Evolutionary conservation across 1,284 basidiomycete genomes (phyloP).

Genomic region (Exobasidium cylindrosporum): DNA sequence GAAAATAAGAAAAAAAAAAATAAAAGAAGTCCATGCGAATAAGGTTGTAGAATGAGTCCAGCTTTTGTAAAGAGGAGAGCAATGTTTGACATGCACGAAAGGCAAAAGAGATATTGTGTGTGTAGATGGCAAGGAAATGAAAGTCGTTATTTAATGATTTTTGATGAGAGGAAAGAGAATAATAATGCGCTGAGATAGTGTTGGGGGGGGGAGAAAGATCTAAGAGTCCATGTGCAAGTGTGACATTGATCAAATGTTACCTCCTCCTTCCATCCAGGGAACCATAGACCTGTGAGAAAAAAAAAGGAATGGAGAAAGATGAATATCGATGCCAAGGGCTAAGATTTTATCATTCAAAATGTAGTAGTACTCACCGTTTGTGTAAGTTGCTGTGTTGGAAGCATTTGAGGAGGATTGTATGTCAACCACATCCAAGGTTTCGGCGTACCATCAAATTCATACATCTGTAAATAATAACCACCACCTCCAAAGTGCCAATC

Average conservation of each 20-base stretch:
- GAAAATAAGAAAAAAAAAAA: background rate
- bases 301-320: background rate
- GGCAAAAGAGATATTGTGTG: background rate
- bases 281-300: background rate
- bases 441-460: slow-evolving; percentile 31
- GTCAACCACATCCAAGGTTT: slow-evolving; percentile 37
- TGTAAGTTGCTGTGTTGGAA: slow-evolving; percentile 38
- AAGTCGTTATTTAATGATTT: too few species aligned
- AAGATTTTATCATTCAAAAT: too few species aligned
- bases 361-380: slow-evolving; percentile 27
- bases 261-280: background rate
- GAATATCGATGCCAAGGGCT: too few species aligned
- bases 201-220: too few species aligned
- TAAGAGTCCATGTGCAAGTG: too few species aligned
- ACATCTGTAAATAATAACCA: slow-evolving; percentile 30
- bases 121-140: too few species aligned
- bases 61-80: background rate
- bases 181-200: too few species aligned
- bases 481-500: slow-evolving; percentile 25
- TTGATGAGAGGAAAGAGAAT: too few species aligned
- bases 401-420: slow-evolving; percentile 49
- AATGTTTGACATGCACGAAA: background rate
- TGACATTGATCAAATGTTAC: too few species aligned
- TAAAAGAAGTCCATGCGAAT: background rate
- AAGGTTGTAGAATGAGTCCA: background rate